These are phyloP conservation scores for Trametes villosa DNA, from an alignment of 768 basidiomycete species.

Conservation along the genomic window DNA sequence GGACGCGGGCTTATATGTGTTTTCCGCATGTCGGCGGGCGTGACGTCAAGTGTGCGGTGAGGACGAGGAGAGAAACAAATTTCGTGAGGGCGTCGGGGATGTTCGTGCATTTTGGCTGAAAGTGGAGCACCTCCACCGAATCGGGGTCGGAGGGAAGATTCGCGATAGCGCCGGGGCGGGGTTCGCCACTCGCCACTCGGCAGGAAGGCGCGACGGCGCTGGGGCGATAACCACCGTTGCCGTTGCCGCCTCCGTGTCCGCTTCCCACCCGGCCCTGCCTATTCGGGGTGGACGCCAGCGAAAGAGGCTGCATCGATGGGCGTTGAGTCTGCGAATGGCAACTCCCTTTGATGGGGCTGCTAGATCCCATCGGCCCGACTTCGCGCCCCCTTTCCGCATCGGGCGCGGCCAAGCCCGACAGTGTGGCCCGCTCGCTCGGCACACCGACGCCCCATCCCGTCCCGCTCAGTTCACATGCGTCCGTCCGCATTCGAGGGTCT, in stretches of 20 bases:
- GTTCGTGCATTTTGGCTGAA: neutral
- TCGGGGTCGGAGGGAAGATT: conserved; percentile 9
- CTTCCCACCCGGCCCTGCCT: too few species aligned
- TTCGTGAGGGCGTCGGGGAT: neutral
- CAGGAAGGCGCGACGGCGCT: neutral
- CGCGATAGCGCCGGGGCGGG: conserved; percentile 15
- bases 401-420: conserved; percentile 6
- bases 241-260: neutral
- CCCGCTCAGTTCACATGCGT: conserved; percentile 13
- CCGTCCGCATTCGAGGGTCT: conserved; percentile 13
- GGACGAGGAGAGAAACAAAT: conserved; percentile 16
- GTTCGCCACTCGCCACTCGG: conserved; percentile 14
- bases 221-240: conserved; percentile 11
- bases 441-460: neutral
- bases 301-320: conserved; percentile 22
- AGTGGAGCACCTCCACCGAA: conserved; percentile 13
- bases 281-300: neutral
- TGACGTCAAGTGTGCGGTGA: conserved; percentile 20
- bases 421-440: conserved; percentile 12
- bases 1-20: conserved; percentile 8
- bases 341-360: conserved; percentile 9
- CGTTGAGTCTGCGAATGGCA: conserved; percentile 22
- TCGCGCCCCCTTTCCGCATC: conserved; percentile 20
- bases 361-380: conserved; percentile 21
- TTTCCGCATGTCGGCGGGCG: conserved; percentile 6